These are phyloP conservation scores for Curvularia sp. DNA, from an alignment of 2,329 filamentous ascomycete species.

Conservation along the genomic window DNA sequence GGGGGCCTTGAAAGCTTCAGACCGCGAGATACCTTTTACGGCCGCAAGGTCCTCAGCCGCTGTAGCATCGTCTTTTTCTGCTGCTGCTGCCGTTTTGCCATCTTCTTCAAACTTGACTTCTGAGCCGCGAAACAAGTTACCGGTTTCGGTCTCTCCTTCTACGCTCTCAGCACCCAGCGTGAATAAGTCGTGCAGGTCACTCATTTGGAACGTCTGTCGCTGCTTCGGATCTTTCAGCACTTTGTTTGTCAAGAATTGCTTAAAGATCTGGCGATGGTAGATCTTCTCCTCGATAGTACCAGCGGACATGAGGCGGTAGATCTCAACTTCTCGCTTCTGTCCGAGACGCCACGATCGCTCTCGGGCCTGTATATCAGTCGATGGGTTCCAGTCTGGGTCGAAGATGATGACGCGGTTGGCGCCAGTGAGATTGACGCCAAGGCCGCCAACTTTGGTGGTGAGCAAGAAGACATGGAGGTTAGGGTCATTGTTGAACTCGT, in stretches of 20 bases:
- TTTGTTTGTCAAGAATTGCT: slow-evolving; percentile 97
- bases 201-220: slow-evolving; percentile 86
- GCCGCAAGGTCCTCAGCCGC: slow-evolving; percentile 40
- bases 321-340: slow-evolving; percentile 92
- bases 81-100: slow-evolving; percentile 26
- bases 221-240: slow-evolving; percentile 94
- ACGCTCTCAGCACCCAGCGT: slow-evolving; percentile 70
- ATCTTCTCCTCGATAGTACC: slow-evolving; percentile 99
- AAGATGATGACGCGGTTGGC: slow-evolving; percentile 97
- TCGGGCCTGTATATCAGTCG: slow-evolving; percentile 91
- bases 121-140: slow-evolving; percentile 84
- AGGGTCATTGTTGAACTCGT: slow-evolving; percentile 86
- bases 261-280: slow-evolving; percentile 97
- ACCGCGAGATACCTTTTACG: slow-evolving; percentile 54
- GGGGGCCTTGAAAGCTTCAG: slow-evolving; percentile 53
- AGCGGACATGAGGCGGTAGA: slow-evolving; percentile 97
- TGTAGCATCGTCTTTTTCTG: slow-evolving; percentile 31
- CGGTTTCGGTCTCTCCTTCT: slow-evolving; percentile 79
- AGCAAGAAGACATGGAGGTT: slow-evolving; percentile 86
- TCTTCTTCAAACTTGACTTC: slow-evolving; percentile 69
- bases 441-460: slow-evolving; percentile 92
- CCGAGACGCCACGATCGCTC: slow-evolving; percentile 95
- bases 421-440: slow-evolving; percentile 93
- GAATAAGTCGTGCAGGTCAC: slow-evolving; percentile 91
- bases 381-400: slow-evolving; percentile 98